Evolutionary conservation across 2,329 filamentous ascomycete genomes (phyloP).

Genomic region (Exophiala aquamarina): DNA sequence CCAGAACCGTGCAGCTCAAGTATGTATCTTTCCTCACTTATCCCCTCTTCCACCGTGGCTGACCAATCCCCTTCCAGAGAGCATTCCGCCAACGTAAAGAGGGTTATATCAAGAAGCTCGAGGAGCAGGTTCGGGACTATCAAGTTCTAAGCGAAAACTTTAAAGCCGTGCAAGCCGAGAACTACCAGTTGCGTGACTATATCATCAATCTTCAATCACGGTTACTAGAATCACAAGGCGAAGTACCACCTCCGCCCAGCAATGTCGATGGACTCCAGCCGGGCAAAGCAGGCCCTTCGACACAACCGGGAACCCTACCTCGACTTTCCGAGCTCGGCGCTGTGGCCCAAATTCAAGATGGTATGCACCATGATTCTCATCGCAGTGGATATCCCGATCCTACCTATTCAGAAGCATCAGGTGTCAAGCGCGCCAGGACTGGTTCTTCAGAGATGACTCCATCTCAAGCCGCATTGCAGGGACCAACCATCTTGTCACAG

Average conservation of each 20-base stretch:
- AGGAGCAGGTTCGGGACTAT: slow-evolving; percentile 85
- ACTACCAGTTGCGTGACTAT: slow-evolving; percentile 88
- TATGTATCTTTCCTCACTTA: slow-evolving; percentile 48
- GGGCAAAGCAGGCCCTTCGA: slow-evolving; percentile 22
- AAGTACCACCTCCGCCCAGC: slow-evolving; percentile 60
- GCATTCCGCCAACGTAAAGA: slow-evolving; percentile 98
- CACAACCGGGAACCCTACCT: slow-evolving; percentile 21
- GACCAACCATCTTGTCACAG: slow-evolving; percentile 21
- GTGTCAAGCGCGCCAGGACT: slow-evolving; percentile 19
- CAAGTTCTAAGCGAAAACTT: slow-evolving; percentile 72
- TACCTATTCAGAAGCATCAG: slow-evolving; percentile 21
- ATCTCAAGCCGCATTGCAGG: slow-evolving; percentile 26
- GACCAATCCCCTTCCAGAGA: slow-evolving; percentile 61
- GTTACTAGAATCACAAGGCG: slow-evolving; percentile 77
- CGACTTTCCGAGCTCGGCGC: slow-evolving; percentile 24
- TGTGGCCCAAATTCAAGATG: slow-evolving; percentile 16
- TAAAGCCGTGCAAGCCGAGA: slow-evolving; percentile 82
- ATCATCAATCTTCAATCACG: slow-evolving; percentile 86
- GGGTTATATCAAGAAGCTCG: slow-evolving; percentile 95
- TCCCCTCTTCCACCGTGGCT: slow-evolving; percentile 2
- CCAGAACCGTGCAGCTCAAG: slow-evolving; percentile 95
- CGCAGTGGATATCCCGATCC: slow-evolving; percentile 24
- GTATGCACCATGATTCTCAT: slow-evolving; percentile 18
- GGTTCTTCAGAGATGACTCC: slow-evolving; percentile 23
- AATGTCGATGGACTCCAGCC: slow-evolving; percentile 30